Evolutionary conservation across 805 yeast species (phyloP).

Genomic region (Candida silvatica): DNA sequence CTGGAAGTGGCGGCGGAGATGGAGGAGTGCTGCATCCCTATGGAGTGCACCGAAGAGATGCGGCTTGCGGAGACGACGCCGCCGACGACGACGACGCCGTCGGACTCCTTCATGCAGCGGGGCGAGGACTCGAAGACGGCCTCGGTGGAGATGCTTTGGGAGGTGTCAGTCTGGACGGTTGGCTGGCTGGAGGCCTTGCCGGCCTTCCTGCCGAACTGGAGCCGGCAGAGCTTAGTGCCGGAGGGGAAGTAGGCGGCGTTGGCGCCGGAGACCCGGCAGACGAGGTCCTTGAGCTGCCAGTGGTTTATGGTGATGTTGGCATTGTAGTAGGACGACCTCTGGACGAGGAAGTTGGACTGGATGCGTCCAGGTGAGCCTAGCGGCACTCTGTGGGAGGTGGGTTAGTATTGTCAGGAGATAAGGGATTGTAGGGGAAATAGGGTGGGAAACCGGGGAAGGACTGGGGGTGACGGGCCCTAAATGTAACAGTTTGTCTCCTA

Average conservation of each 20-base stretch:
- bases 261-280: constrained; percentile 40
- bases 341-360: constrained; percentile 12
- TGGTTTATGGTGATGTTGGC: constrained; percentile 33
- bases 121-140: constrained; percentile 55
- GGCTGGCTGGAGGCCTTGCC: constrained; percentile 1
- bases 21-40: constrained; percentile 16
- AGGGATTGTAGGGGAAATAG: no score
- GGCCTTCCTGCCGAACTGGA: constrained; percentile 1
- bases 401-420: no score
- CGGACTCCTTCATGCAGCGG: constrained; percentile 54
- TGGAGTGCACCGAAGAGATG: constrained; percentile 8
- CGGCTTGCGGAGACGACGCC: constrained; percentile 30
- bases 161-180: constrained; percentile 1
- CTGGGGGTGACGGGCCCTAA: no score
- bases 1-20: constrained; percentile 18
- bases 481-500: no score
- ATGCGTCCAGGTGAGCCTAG: no score
- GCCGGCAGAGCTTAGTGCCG: constrained; percentile 36
- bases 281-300: constrained; percentile 79
- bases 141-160: constrained; percentile 16
- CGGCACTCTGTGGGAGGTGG: no score
- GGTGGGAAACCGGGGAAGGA: no score
- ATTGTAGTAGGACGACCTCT: constrained; percentile 18
- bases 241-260: constrained; percentile 49
- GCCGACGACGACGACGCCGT: constrained; percentile 40